phyloP scores from a whole-genome alignment of 208 protist genomes.

The Naegleria gruberi region DNA sequence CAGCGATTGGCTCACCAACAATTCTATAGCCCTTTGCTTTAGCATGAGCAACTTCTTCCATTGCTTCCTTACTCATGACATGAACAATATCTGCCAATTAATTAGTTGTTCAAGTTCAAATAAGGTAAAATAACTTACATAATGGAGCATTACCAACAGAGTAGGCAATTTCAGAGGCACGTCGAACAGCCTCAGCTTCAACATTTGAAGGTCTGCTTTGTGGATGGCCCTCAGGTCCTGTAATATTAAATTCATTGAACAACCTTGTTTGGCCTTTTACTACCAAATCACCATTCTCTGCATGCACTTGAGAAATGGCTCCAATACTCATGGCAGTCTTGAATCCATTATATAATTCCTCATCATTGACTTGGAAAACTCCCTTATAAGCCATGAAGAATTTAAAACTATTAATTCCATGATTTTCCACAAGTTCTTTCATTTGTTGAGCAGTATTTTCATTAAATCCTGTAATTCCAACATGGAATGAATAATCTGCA shows the following conservation, averaged over 20 bases:
- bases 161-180: slow-evolving; percentile 40
- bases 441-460: slow-evolving; percentile 57
- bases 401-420: slow-evolving; percentile 66
- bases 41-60: slow-evolving; percentile 31
- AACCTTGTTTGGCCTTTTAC: slow-evolving; percentile 29
- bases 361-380: slow-evolving; percentile 47
- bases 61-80: slow-evolving; percentile 47
- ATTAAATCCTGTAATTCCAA: slow-evolving; percentile 57
- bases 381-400: slow-evolving; percentile 69
- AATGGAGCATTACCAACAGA: background rate
- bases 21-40: slow-evolving; percentile 41
- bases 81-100: slow-evolving; percentile 21
- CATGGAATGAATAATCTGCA: slow-evolving; percentile 61
- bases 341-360: slow-evolving; percentile 45
- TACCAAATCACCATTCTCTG: slow-evolving; percentile 58
- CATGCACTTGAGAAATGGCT: background rate
- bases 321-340: slow-evolving; percentile 28
- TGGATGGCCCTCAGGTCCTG: slow-evolving; percentile 56
- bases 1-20: slow-evolving; percentile 30
- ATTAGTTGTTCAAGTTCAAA: too few species aligned
- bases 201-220: slow-evolving; percentile 51
- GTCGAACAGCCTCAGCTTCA: slow-evolving; percentile 55
- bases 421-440: slow-evolving; percentile 43
- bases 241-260: slow-evolving; percentile 48
- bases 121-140: background rate